Conservation (phyloP, 139 green algal species). For the Chloropicon primus region DNA sequence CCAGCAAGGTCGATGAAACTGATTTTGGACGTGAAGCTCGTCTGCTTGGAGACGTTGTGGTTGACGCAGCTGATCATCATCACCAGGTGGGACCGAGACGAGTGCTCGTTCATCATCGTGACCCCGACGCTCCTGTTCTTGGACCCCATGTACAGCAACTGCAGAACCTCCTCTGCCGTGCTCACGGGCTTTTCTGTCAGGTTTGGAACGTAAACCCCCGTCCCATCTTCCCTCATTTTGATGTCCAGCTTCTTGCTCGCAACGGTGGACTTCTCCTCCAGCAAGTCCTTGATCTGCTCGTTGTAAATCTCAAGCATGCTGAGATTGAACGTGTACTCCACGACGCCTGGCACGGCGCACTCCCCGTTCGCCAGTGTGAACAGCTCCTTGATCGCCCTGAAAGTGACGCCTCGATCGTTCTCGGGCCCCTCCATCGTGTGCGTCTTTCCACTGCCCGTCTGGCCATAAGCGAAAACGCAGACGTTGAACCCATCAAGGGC, state of each 20-base stretch:
- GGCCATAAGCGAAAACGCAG: background rate
- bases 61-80: constrained; percentile 9
- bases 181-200: constrained; percentile 51
- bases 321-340: background rate
- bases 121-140: constrained; percentile 15
- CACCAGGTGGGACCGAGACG: constrained; percentile 12
- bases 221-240: constrained; percentile 9
- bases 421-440: constrained; percentile 6
- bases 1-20: constrained; percentile 62
- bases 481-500: constrained; percentile 1
- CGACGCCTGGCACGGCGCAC: background rate
- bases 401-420: background rate
- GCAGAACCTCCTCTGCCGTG: constrained; percentile 50
- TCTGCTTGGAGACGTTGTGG: background rate
- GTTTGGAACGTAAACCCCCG: constrained; percentile 63
- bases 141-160: constrained; percentile 4
- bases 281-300: constrained; percentile 46
- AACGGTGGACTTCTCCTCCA: constrained; percentile 15
- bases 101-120: constrained; percentile 19
- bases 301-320: constrained; percentile 96
- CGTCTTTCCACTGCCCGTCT: constrained; percentile 2
- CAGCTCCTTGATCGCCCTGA: constrained; percentile 1
- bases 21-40: background rate
- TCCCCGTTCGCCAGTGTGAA: background rate
- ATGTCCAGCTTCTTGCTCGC: background rate